Conservation (phyloP, 2,329 filamentous ascomycete genomes). For the Fusarium sp. region DNA sequence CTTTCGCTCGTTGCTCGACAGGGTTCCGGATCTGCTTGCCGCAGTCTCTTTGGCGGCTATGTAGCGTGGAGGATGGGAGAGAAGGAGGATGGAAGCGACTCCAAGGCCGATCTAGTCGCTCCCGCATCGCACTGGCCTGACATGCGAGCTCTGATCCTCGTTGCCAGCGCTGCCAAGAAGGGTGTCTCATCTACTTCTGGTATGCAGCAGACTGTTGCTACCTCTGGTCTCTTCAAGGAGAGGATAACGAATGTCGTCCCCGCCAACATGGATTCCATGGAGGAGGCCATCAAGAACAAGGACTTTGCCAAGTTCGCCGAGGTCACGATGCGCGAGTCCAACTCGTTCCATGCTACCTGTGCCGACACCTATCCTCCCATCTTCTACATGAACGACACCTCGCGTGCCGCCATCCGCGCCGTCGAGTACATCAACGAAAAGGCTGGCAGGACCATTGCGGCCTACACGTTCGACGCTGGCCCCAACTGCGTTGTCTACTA, state of each 20-base stretch:
- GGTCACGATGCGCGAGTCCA: conserved; percentile 95
- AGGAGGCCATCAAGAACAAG: conserved; percentile 76
- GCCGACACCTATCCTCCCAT: conserved; percentile 96
- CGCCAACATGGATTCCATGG: conserved; percentile 83
- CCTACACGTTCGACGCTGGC: conserved; percentile 97
- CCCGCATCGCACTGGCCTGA: conserved; percentile 91
- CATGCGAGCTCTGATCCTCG: conserved; percentile 92
- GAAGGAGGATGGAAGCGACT: conserved; percentile 82
- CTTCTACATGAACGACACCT: conserved; percentile 98
- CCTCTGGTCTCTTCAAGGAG: conserved; percentile 84
- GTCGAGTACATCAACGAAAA: conserved; percentile 88
- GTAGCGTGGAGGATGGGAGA: conserved; percentile 91
- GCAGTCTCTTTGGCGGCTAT: conserved; percentile 92
- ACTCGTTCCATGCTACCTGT: conserved; percentile 95
- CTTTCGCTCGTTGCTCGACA: conserved; percentile 91
- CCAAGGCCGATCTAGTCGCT: conserved; percentile 86
- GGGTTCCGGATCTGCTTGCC: conserved; percentile 93
- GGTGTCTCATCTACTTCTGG: conserved; percentile 90
- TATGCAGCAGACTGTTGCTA: conserved; percentile 97
- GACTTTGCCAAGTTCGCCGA: conserved; percentile 90
- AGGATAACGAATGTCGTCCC: conserved; percentile 82
- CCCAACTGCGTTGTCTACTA: conserved; percentile 98
- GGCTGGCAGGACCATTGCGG: conserved; percentile 81
- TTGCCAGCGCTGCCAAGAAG: conserved; percentile 94
- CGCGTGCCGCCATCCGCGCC: conserved; percentile 82